Conservation (phyloP, 805 yeast genomes). For the Ogataea zsoltii region DNA sequence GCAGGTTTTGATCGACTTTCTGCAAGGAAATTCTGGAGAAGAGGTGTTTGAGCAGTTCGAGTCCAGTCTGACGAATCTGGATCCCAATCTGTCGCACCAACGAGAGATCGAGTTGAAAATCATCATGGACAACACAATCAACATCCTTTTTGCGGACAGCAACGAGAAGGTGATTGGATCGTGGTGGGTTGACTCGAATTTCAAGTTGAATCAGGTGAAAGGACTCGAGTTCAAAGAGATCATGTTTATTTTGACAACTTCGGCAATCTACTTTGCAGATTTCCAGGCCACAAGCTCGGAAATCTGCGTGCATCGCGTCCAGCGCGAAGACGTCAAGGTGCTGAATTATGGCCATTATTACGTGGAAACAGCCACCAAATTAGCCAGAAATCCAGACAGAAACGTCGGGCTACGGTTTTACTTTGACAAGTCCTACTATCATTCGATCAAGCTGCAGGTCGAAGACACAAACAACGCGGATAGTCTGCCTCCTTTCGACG, state of each 20-base stretch:
- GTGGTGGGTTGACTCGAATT: constrained; percentile 35
- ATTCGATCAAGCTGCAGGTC: constrained; percentile 5
- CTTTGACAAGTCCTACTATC: constrained; percentile 5
- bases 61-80: constrained; percentile 34
- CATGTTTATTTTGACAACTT: constrained; percentile 29
- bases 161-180: constrained; percentile 30
- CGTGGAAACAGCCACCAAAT: constrained; percentile 17
- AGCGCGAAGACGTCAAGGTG: constrained; percentile 20
- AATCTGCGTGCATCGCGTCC: constrained; percentile 20
- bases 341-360: constrained; percentile 35
- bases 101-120: constrained; percentile 15
- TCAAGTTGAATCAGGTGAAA: constrained; percentile 12
- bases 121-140: constrained; percentile 16
- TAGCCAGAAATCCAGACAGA: constrained; percentile 31
- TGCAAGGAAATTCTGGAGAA: constrained; percentile 36
- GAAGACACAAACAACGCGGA: background rate
- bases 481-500: background rate
- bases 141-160: constrained; percentile 18
- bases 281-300: constrained; percentile 21
- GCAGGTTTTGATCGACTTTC: constrained; percentile 44
- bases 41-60: constrained; percentile 44
- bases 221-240: constrained; percentile 20
- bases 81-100: constrained; percentile 26
- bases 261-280: constrained; percentile 26
- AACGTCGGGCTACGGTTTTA: constrained; percentile 33